Base-by-base conservation (phyloP, 805 yeast genomes). In the Yamadazyma insecticola region DNA sequence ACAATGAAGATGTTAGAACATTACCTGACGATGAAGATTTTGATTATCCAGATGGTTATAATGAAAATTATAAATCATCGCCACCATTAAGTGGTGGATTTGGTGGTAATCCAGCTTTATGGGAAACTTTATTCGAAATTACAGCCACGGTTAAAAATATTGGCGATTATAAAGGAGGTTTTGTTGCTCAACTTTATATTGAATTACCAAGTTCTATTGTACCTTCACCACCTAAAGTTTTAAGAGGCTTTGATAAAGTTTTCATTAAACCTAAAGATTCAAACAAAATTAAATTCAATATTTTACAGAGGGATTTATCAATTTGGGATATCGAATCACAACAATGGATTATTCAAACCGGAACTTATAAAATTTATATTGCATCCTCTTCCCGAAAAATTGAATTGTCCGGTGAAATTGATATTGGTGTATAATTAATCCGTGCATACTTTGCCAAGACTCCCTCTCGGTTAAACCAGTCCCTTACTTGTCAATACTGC, bases 91-190 rank as follows among this genome's bases (percentile, higher is more conserved):
- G 71, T 6, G 82, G 82, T 13, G 75, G 73, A 0, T 40, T 70
- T 13, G 81, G 81, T 0, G 81, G 83, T 1, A 74, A 76, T 47
- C 76, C 76, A 5, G 78, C 73, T 0, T 57, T 76, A 22, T 77
- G 80, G 80, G 74, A 74, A 26, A 55, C 55, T 1, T 51, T 72
- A 27, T 72, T 71, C 42, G 50, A 61, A 29, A 73, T 72, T 3
- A 51, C 54, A 20, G 76, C 68, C 2, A 51, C 46, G 13, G 63
- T 75, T n/a, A 54, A 59, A 25, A 75, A 76, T 40, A 63, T 57
- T 15, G 81, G 81, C 0, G 53, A 55, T 6, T 45, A 48, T 18
- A 53, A 51, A 12, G 80, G 79, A 1, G 66, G 66, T 4, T 66
- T 59, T 38, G 79, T 71, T 16, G 68, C 69, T 9, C 79, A 76